A percentile compares a stretch with the other conserved stretches of the same genome.
Conservation (phyloP, 129 eudicot species). For the Tanacetum coccineum region DNA sequence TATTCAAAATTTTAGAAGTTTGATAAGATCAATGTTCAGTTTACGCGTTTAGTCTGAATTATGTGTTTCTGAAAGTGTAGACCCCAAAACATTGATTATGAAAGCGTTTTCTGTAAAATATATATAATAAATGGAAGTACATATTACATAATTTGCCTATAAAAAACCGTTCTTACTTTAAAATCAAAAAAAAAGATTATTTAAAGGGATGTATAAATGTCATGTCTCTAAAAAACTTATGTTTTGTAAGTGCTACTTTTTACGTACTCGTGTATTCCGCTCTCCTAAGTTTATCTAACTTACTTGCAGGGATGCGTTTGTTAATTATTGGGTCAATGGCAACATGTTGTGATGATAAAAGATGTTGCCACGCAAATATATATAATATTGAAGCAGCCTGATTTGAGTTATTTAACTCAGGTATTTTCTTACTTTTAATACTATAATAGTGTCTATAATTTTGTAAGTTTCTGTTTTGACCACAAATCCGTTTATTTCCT, state of each 20-base stretch:
- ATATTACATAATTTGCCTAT: not conserved
- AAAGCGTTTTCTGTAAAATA: not conserved
- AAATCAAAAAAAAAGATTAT: too few relatives aligned
- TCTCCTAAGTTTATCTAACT: conserved; percentile 1
- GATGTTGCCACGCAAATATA: conserved; percentile 72
- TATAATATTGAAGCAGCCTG: conserved; percentile 77
- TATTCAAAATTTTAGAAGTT: too few relatives aligned
- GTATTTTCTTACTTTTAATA: conserved; percentile 27
- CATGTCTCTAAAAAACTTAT: not conserved
- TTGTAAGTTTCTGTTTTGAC: not conserved
- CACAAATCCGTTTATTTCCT: not conserved
- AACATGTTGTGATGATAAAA: conserved; percentile 74
- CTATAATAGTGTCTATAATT: not conserved
- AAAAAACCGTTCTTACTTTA: not conserved
- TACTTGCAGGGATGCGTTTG: conserved; percentile 78
- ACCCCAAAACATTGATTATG: not conserved
- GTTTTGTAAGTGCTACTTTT: not conserved
- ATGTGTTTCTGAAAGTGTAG: not conserved
- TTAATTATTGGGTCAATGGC: conserved; percentile 83
- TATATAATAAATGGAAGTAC: not conserved
- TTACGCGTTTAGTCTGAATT: not conserved
- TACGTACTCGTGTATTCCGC: not conserved
- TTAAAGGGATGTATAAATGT: too few relatives aligned
- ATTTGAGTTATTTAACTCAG: conserved; percentile 63
- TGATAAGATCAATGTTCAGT: too few relatives aligned